Conservation (phyloP, 768 basidiomycete genomes). For the Sarcodon aspratus region DNA sequence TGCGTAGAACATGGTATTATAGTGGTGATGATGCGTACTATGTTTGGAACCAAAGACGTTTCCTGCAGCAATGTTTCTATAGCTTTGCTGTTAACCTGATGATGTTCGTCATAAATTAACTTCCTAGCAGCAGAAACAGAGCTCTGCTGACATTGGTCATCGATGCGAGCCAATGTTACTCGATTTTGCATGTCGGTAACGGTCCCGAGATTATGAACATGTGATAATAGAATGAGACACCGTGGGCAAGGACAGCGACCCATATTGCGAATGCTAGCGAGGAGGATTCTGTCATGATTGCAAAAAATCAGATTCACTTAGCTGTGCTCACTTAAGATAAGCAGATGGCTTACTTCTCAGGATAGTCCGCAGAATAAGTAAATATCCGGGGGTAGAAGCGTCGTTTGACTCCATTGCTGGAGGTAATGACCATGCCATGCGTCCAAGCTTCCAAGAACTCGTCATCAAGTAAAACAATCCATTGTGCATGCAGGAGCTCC, state of each 20-base stretch:
- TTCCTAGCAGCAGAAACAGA: too few species aligned
- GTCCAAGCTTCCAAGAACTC: conserved; percentile 14
- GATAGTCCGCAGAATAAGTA: conserved; percentile 22
- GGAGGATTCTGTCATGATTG: conserved; percentile 17
- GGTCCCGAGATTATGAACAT: conserved; percentile 19
- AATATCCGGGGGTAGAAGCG: conserved; percentile 15
- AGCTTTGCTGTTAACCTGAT: too few species aligned
- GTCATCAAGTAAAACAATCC: conserved; percentile 12
- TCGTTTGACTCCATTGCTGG: conserved; percentile 14
- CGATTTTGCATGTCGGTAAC: too few species aligned
- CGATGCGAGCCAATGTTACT: too few species aligned
- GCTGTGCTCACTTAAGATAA: background rate
- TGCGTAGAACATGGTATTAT: too few species aligned
- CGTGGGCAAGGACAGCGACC: conserved; percentile 28
- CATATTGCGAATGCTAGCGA: conserved; percentile 25
- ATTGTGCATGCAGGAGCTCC: conserved; percentile 20
- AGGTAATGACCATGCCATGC: conserved; percentile 16
- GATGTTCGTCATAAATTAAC: too few species aligned
- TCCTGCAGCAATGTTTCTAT: too few species aligned
- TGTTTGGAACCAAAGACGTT: too few species aligned
- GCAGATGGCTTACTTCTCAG: conserved; percentile 20
- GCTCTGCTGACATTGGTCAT: too few species aligned
- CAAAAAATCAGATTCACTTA: background rate
- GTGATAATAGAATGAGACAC: conserved; percentile 19
- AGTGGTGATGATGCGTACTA: too few species aligned